Evolutionary conservation across 2,329 filamentous ascomycete genomes (phyloP).

Genomic region (Monilinia fructigena): DNA sequence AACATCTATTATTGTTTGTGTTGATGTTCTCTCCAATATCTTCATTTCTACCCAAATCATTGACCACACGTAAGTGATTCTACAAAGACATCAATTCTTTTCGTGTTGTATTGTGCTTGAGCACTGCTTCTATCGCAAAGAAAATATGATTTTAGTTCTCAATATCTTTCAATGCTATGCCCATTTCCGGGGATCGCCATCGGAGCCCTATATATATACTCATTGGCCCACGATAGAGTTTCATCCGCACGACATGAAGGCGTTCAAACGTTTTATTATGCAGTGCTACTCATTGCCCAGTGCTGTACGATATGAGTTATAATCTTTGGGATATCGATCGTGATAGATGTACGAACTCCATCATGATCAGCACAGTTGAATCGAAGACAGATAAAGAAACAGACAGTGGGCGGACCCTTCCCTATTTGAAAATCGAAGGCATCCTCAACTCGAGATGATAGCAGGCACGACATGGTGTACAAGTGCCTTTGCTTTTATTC

Average conservation of each 20-base stretch:
- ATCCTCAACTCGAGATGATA: not conserved
- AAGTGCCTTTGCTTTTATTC: not conserved
- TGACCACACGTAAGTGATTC: too few relatives aligned
- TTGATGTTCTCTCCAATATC: not conserved
- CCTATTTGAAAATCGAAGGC: not conserved
- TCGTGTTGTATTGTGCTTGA: not conserved
- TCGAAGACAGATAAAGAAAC: not conserved
- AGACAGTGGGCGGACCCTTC: not conserved
- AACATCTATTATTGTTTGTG: too few relatives aligned
- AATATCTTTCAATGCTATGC: not conserved
- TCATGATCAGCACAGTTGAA: too few relatives aligned
- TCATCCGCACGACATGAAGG: conserved; percentile 5
- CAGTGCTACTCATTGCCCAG: not conserved
- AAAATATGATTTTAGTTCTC: not conserved
- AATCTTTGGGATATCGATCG: not conserved
- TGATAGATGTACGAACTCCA: not conserved
- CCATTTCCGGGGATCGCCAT: not conserved
- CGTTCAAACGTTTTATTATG: not conserved
- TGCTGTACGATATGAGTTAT: not conserved
- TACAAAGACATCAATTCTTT: not conserved
- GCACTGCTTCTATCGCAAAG: too few relatives aligned
- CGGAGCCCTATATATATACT: not conserved
- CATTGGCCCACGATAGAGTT: not conserved
- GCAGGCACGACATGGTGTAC: not conserved
- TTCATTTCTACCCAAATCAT: not conserved